Conservation (phyloP, 495 filamentous ascomycete species). For the Amniculicola lignicola region DNA sequence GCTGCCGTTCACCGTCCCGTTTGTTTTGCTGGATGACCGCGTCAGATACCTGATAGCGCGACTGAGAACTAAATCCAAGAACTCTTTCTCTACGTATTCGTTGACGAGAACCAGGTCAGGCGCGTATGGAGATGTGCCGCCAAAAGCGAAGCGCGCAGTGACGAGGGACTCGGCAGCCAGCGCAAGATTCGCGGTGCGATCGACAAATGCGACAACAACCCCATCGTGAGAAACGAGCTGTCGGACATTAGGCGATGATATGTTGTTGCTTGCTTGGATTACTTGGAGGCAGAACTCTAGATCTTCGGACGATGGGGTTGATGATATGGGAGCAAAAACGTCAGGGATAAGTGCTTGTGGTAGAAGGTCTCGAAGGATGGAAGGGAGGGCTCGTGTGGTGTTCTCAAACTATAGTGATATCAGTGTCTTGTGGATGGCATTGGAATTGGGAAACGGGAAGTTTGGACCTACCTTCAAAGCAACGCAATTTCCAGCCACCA, state of each 20-base stretch:
- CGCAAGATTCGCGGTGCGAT: conserved; percentile 50
- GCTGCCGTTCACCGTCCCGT: not conserved
- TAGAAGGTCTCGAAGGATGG: conserved; percentile 46
- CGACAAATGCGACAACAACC: conserved; percentile 51
- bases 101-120: conserved; percentile 57
- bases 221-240: conserved; percentile 39
- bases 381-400: conserved; percentile 36
- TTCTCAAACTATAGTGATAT: conserved; percentile 41
- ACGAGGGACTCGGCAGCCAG: conserved; percentile 49
- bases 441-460: not conserved
- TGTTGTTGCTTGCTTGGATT: conserved; percentile 20
- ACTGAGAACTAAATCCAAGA: conserved; percentile 47
- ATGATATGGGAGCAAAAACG: conserved; percentile 42
- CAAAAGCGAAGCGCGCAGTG: conserved; percentile 49
- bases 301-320: not conserved
- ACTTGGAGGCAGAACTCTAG: conserved; percentile 15
- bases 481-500: conserved; percentile 54
- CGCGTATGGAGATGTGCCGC: conserved; percentile 51
- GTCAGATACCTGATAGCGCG: conserved; percentile 41
- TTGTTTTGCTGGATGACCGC: not conserved
- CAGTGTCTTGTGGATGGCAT: not conserved
- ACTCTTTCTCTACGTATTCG: conserved; percentile 52
- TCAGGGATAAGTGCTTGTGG: conserved; percentile 45
- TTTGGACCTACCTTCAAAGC: conserved; percentile 47
- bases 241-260: not conserved